phyloP scores from a whole-genome alignment of 2,329 filamentous ascomycete species.

The Lithohypha guttulata region DNA sequence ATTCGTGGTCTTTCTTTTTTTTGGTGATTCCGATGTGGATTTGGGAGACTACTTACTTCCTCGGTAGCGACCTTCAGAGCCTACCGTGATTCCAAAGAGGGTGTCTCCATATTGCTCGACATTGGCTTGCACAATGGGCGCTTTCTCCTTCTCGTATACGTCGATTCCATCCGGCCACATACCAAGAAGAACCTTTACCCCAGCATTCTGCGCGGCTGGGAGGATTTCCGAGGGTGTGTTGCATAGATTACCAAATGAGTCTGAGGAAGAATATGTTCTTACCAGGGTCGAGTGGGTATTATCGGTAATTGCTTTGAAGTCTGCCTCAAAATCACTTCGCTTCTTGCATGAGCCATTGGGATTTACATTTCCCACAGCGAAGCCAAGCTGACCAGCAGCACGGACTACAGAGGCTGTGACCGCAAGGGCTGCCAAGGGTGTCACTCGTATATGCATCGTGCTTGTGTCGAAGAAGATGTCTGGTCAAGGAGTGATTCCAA shows the following conservation, averaged over 20 bases:
- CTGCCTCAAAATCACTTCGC: constrained; percentile 50
- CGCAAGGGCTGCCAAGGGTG: constrained; percentile 33
- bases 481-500: too few relatives aligned
- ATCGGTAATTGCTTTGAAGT: constrained; percentile 50
- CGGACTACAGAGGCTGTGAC: constrained; percentile 39
- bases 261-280: constrained; percentile 55
- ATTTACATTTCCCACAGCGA: constrained; percentile 56
- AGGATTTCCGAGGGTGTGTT: constrained; percentile 52
- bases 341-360: constrained; percentile 52
- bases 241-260: constrained; percentile 38
- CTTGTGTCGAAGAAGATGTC: too few relatives aligned
- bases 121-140: constrained; percentile 40
- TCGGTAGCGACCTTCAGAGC: constrained; percentile 60
- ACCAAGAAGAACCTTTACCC: constrained; percentile 58
- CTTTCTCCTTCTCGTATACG: constrained; percentile 51
- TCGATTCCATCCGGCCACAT: constrained; percentile 61
- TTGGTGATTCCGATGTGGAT: too few relatives aligned
- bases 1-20: too few relatives aligned
- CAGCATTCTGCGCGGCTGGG: constrained; percentile 53
- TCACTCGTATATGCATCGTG: constrained; percentile 37
- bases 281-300: constrained; percentile 45
- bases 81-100: constrained; percentile 59
- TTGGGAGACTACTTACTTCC: too few relatives aligned
- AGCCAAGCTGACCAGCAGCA: constrained; percentile 49
- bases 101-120: constrained; percentile 42